Evolutionary conservation across 129 eudicot species (phyloP).

Genomic region (Artemisia tridentata): DNA sequence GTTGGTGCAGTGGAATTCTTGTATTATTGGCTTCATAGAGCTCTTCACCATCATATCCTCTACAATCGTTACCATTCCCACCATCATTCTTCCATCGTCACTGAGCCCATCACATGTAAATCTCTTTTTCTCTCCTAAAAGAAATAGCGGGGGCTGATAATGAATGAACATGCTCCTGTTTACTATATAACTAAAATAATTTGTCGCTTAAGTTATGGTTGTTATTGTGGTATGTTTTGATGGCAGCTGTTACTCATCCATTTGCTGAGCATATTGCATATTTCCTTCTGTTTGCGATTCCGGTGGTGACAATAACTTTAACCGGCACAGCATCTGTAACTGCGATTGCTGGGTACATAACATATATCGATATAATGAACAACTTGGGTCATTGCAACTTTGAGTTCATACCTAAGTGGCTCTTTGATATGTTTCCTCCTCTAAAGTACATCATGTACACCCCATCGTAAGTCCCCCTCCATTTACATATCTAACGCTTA

Average conservation of each 20-base stretch:
- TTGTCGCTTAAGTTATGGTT: background rate
- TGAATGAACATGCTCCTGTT: too few relatives aligned
- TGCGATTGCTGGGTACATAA: slow-evolving; percentile 35
- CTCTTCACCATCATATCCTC: slow-evolving; percentile 69
- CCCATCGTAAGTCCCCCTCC: slow-evolving; percentile 56
- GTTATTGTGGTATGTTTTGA: background rate
- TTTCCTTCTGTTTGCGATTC: slow-evolving; percentile 54
- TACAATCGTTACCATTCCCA: slow-evolving; percentile 79
- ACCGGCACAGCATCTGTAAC: slow-evolving; percentile 37
- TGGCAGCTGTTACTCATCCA: slow-evolving; percentile 75
- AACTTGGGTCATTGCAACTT: slow-evolving; percentile 84
- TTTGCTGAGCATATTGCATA: slow-evolving; percentile 70
- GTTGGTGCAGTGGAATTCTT: slow-evolving; percentile 56
- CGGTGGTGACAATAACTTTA: slow-evolving; percentile 31
- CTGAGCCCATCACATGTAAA: slow-evolving; percentile 77
- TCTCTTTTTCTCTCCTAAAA: slow-evolving; percentile 9
- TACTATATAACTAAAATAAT: background rate
- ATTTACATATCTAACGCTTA: background rate
- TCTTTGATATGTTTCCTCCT: slow-evolving; percentile 54
- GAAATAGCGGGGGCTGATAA: background rate
- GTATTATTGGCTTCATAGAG: slow-evolving; percentile 75
- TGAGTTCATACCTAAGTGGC: slow-evolving; percentile 46
- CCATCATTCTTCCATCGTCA: slow-evolving; percentile 75
- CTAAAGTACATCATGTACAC: slow-evolving; percentile 75
- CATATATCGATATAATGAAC: slow-evolving; percentile 61